Conservation (phyloP, 176 grass and related monocot species). For the Poa annua region DNA sequence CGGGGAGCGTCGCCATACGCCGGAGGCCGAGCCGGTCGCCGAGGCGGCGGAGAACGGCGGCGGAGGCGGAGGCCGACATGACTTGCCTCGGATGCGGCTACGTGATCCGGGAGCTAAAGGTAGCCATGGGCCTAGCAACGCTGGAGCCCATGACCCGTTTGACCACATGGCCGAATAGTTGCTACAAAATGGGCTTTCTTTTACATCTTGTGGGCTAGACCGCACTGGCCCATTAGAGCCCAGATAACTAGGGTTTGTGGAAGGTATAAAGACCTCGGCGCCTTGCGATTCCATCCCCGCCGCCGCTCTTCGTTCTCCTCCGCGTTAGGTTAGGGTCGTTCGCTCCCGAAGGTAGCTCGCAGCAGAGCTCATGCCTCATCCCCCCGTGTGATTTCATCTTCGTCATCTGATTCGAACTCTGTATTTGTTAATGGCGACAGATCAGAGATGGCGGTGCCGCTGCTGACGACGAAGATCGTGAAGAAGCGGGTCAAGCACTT, state of each 20-base stretch:
- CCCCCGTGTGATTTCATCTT: not conserved
- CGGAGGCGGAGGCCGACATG: conserved; percentile 25
- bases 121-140: not conserved
- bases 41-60: conserved; percentile 32
- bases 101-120: not conserved
- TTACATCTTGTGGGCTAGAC: not conserved
- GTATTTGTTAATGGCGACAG: not conserved
- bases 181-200: not conserved
- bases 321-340: conserved; percentile 17
- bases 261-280: not conserved
- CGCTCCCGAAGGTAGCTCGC: conserved; percentile 14
- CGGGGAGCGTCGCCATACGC: conserved; percentile 23
- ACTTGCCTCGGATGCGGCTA: not conserved
- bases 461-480: conserved; percentile 81
- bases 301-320: conserved; percentile 23
- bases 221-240: not conserved
- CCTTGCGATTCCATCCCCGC: not conserved
- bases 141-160: not conserved
- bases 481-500: conserved; percentile 78
- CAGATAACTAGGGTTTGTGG: conserved; percentile 36
- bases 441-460: conserved; percentile 80
- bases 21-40: conserved; percentile 28
- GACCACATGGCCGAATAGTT: not conserved
- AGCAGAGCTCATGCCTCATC: not conserved
- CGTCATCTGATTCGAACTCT: not conserved